phyloP scores from a whole-genome alignment of 495 filamentous ascomycete genomes.

The Penicillium ucsense region DNA sequence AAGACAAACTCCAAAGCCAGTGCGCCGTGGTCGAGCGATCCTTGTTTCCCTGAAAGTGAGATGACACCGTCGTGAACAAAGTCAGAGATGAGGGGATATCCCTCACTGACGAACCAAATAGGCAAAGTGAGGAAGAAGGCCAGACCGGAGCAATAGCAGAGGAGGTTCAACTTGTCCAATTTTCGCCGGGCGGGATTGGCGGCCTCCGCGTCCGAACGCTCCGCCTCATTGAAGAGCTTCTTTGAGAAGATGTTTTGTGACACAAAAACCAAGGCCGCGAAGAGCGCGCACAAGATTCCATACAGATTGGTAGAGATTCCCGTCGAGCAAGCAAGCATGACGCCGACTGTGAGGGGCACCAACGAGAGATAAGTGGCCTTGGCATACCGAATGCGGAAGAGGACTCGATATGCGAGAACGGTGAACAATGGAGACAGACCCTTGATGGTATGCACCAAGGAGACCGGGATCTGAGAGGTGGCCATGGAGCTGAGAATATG shows the following conservation, averaged over 20 bases:
- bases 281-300: slow-evolving; percentile 77
- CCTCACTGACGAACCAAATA: slow-evolving; percentile 89
- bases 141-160: slow-evolving; percentile 90
- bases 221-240: slow-evolving; percentile 94
- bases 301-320: slow-evolving; percentile 79
- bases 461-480: slow-evolving; percentile 89
- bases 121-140: slow-evolving; percentile 87
- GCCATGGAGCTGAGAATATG: slow-evolving; percentile 91
- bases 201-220: slow-evolving; percentile 65
- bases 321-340: slow-evolving; percentile 90
- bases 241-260: slow-evolving; percentile 99
- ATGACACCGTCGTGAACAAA: slow-evolving; percentile 48
- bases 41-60: slow-evolving; percentile 55
- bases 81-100: slow-evolving; percentile 51
- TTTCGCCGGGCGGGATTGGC: slow-evolving; percentile 50
- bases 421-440: slow-evolving; percentile 97
- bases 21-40: slow-evolving; percentile 66
- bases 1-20: slow-evolving; percentile 83
- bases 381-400: slow-evolving; percentile 83
- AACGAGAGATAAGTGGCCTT: slow-evolving; percentile 85
- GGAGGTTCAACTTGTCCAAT: slow-evolving; percentile 90
- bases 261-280: slow-evolving; percentile 87
- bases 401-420: slow-evolving; percentile 80
- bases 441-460: slow-evolving; percentile 97
- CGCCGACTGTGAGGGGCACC: slow-evolving; percentile 81